Conservation (phyloP, 2,329 filamentous ascomycete species). For the Ophiosphaerella korrae region DNA sequence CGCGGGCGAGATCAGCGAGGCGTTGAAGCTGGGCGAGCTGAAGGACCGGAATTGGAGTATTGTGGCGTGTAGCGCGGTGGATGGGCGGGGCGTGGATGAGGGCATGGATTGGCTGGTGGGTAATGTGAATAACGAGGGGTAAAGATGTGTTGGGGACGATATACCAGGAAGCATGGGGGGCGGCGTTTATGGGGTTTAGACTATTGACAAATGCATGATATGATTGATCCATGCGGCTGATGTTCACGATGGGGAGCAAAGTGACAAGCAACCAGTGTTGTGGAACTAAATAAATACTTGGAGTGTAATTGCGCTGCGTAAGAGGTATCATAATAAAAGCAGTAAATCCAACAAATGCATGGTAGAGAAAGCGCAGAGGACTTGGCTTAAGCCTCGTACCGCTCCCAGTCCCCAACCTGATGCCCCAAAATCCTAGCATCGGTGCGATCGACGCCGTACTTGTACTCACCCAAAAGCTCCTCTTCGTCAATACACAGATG, state of each 20-base stretch:
- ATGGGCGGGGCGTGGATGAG: conserved; percentile 91
- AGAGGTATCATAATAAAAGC: conserved; percentile 4
- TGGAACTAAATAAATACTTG: too few relatives aligned
- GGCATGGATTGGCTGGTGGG: conserved; percentile 99
- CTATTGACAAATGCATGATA: not conserved
- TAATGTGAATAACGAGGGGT: conserved; percentile 29
- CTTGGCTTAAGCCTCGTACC: conserved; percentile 14
- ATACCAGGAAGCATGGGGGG: conserved; percentile 23
- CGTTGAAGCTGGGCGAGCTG: conserved; percentile 84
- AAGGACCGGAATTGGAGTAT: conserved; percentile 99
- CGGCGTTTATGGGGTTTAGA: conserved; percentile 19
- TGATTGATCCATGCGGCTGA: not conserved
- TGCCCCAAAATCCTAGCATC: conserved; percentile 36
- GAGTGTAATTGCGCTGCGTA: not conserved
- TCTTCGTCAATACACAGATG: conserved; percentile 82
- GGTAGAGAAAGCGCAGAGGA: too few relatives aligned
- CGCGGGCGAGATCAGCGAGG: conserved; percentile 94
- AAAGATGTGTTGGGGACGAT: not conserved
- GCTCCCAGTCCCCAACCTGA: conserved; percentile 40
- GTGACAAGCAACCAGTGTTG: too few relatives aligned
- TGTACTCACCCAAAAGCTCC: conserved; percentile 68
- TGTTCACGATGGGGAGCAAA: too few relatives aligned
- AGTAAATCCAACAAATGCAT: not conserved
- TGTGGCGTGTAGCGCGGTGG: conserved; percentile 94
- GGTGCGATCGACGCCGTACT: conserved; percentile 60